Evolutionary conservation across 139 green algal species (phyloP).

Genomic region (Chlamydomonas incerta): DNA sequence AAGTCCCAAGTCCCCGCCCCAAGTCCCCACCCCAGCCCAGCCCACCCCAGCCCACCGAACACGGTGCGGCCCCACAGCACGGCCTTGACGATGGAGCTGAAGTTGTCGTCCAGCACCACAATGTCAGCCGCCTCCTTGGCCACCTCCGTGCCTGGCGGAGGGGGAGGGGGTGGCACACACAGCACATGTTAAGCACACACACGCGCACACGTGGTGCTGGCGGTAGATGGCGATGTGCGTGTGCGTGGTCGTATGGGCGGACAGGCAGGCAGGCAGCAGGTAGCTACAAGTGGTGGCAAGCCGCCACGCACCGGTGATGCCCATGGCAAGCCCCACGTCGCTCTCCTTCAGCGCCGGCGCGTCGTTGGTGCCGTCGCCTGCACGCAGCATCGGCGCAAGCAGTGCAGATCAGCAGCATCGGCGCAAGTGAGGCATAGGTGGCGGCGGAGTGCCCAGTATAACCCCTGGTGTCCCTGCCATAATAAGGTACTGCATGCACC

Average conservation of each 20-base stretch:
- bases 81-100: slow-evolving; percentile 85
- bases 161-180: background rate
- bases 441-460: too few species aligned
- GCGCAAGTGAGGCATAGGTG: too few species aligned
- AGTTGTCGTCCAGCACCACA: slow-evolving; percentile 96
- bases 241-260: background rate
- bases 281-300: too few species aligned
- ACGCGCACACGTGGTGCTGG: background rate
- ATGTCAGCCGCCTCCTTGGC: slow-evolving; percentile 99
- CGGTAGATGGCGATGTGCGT: background rate
- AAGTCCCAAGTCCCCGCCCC: too few species aligned
- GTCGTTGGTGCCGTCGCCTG: slow-evolving; percentile 97
- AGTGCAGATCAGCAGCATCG: too few species aligned
- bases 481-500: too few species aligned
- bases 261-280: too few species aligned
- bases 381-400: too few species aligned
- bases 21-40: too few species aligned
- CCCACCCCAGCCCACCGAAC: too few species aligned
- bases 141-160: slow-evolving; percentile 70
- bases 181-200: background rate
- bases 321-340: slow-evolving; percentile 98
- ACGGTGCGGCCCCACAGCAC: slow-evolving; percentile 92
- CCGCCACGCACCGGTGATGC: slow-evolving; percentile 51
- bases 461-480: too few species aligned
- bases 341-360: slow-evolving; percentile 95